Evolutionary conservation across 192 early-diverging fungal genomes (phyloP), one percentile per base, ranked within the genome.

Genomic region (Rhizophlyctis rosea): DNA sequence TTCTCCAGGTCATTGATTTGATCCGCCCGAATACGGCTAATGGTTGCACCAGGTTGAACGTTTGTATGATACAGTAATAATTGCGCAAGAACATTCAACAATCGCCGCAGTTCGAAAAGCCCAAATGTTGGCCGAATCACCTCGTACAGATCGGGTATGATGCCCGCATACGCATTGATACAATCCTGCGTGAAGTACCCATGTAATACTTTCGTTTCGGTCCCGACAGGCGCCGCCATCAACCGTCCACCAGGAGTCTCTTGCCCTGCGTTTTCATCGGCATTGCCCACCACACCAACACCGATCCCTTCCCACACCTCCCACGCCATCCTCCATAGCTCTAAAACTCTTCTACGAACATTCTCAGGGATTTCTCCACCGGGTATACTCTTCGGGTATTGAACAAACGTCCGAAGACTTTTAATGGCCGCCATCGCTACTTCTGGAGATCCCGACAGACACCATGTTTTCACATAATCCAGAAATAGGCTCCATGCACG

Each of bases 371-470:
- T 59, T 21, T 25, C 34, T 0, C 61, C 72, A 25, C 61, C 70
- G 3, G 64, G 24, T 21, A 61, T 53, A 4, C 47, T 61, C 27
- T 77, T 69, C 13, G 71, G 59, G 47, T 78, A 76, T 27, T 70
- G 70, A 32, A 86, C 83, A 36, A 93, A 75, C 14, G 66, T 76
- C 21, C 82, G 77, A 13, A 94, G 72, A 33, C 80, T 79, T 57
- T 92, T 90, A 5, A 92, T 71, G 1, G 86, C 81, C 2, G 92
- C 87, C 24, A 88, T 77, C 0, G 89, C 76, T 0, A 94, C 92
- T 50, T 94, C 92, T 28, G 86, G 83, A 7, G 87, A 87, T 3
- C 85, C 78, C 44, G 72, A 64, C 21, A 91, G 54, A 50, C 83
- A 83, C 63, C 80, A 86, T 27, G 83, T 76, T 61, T 89, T 86